Evolutionary conservation across 306 rosid species (phyloP).

Genomic region (Begonia masoniana): DNA sequence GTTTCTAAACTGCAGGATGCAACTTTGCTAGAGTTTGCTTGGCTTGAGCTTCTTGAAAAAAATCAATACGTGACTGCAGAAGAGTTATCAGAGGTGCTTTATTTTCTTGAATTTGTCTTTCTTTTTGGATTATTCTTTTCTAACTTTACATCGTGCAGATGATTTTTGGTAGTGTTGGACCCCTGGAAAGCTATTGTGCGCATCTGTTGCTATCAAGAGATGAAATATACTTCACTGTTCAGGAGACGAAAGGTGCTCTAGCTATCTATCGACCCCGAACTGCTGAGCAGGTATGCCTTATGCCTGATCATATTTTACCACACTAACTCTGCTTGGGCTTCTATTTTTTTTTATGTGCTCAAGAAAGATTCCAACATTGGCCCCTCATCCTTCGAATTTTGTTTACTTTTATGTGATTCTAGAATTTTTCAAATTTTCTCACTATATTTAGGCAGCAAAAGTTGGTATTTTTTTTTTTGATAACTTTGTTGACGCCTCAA

Average conservation of each 20-base stretch:
- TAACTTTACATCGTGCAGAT: conserved; percentile 48
- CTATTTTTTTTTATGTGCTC: background rate
- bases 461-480: no score
- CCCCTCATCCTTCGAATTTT: no score
- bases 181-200: conserved; percentile 88
- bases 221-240: conserved; percentile 71
- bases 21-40: conserved; percentile 79
- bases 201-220: conserved; percentile 82
- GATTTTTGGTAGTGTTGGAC: conserved; percentile 68
- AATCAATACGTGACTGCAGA: conserved; percentile 65
- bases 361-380: no score
- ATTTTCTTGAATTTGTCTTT: conserved; percentile 10
- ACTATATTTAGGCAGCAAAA: no score
- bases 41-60: conserved; percentile 88
- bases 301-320: conserved; percentile 11
- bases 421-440: no score
- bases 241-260: conserved; percentile 62
- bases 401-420: no score
- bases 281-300: conserved; percentile 52
- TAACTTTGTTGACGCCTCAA: no score
- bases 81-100: conserved; percentile 75
- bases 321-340: background rate
- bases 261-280: conserved; percentile 77
- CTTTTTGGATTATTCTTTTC: conserved; percentile 16
- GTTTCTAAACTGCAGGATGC: conserved; percentile 50